Evolutionary conservation across 495 filamentous ascomycete genomes (phyloP), one percentile per base, ranked within the genome.

Genomic region (Penicillium arizonense): DNA sequence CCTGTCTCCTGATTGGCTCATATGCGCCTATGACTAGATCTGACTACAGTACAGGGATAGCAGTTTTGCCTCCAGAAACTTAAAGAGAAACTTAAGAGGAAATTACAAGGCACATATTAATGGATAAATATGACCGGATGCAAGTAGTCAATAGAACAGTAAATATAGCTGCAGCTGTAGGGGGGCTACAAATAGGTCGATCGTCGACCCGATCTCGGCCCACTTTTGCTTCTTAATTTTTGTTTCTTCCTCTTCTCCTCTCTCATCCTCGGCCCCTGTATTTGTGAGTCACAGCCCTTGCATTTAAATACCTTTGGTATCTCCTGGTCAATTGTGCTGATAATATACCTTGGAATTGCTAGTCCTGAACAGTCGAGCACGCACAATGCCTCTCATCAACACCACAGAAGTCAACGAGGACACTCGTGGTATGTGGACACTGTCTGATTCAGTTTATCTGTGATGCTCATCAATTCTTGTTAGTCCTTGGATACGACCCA

Each of bases 401-500:
- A 71, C 72, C 28, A 70, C 70, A 26, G 76, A 79, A 55, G 58
- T 73, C 47, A 80, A 72, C 58, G 76, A 82, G 70, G 73, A 82
- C 65, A 81, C 70, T 69, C 70, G 79, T 61, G 75, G 78, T 81
- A 69, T 61, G 71, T 61, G 39, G 40, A 2, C 12, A 24, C 21
- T 14, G n/a, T n/a, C 38, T 30, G 2, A 37, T 33, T 32, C 32
- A 40, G 43, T 47, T 44, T 35, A n/a, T 12, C 20, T 46, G 39
- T 40, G 14, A 50, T 38, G 7, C 24, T 49, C 5, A 16, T 23
- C 0, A 18, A 28, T 5, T n/a, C 35, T 18, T 18, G 36, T 10
- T 61, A 98, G 95, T 98, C 72, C 71, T 94, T 62, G 93, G 94
- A 55, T 92, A 98, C 76, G 91, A 97, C 68, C 90, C 94, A 63